Evolutionary conservation across 305 asterid species (phyloP), one percentile per base, ranked within the genome.

Genomic region (Plantago rigida): DNA sequence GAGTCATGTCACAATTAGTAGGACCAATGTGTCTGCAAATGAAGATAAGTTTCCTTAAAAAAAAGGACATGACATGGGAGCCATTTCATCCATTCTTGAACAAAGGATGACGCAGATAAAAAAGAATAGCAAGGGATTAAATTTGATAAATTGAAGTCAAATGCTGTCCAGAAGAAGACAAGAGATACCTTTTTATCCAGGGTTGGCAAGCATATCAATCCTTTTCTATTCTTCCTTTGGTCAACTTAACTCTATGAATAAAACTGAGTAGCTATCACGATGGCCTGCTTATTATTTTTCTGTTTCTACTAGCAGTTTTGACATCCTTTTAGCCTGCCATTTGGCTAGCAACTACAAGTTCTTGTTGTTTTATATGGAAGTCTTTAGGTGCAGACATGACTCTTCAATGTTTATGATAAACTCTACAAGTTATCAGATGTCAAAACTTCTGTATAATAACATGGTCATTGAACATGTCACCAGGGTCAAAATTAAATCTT

Each of bases 81-180:
- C 59, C 79, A 71, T n/a, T n/a, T n/a, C n/a, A n/a, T n/a, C n/a
- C n/a, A n/a, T 63, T 66, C 47, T 42, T 45, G 10, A 36, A 36
- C 42, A 6, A 36, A 49, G 61, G 62, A 31, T 52, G 56, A 51
- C 28, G 22, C 1, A 52, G 41, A 58, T 22, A 69, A 72, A 1
- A 22, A 22, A 22, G 22, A 64, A 51, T 51, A 22, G 1, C 3
- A 24, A 36, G 7, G 9, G 9, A 36, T 9, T 12, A 68, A 54
- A 17, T 60, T 67, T 49, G 63, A 56, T 65, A 41, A 73, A 66
- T 54, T 58, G 65, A 74, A 69, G 81, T 75, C 79, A 77, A 78
- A 78, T 51, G 60, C 41, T 51, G 74, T 50, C 44, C 67, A 57
- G 66, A 73, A 68, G 24, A 76, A 64, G 76, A 76, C 74, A 76